A percentile compares a stretch with the other conserved stretches of the same genome.
Conservation (phyloP, 139 green algal species). For the Chlamydomonas incerta region DNA sequence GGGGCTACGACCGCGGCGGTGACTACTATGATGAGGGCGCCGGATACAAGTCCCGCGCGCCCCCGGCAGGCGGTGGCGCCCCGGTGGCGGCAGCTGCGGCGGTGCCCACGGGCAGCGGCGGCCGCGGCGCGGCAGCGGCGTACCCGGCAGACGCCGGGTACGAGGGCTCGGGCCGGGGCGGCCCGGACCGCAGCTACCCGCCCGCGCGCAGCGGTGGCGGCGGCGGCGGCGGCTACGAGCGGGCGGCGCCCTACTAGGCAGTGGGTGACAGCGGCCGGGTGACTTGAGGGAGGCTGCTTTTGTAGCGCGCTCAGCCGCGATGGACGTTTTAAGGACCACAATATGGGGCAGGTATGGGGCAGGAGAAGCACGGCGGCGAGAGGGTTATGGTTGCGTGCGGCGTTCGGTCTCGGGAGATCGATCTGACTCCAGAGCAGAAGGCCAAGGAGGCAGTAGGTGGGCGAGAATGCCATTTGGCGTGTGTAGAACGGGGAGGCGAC, state of each 20-base stretch:
- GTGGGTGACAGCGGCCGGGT: too few species aligned
- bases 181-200: slow-evolving; percentile 17
- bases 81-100: not conserved
- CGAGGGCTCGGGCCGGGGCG: slow-evolving; percentile 4
- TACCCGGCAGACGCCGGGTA: slow-evolving; percentile 1
- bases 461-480: too few species aligned
- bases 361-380: too few species aligned
- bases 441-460: too few species aligned
- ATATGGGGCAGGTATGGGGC: too few species aligned
- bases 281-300: too few species aligned
- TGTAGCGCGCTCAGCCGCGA: too few species aligned
- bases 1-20: not conserved
- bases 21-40: not conserved
- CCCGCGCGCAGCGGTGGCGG: not conserved
- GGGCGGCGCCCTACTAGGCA: slow-evolving; percentile 21
- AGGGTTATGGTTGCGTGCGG: too few species aligned
- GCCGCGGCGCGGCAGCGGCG: not conserved
- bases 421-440: too few species aligned
- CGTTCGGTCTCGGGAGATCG: too few species aligned
- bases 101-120: not conserved
- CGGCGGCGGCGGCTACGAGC: not conserved
- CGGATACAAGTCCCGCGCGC: slow-evolving; percentile 7
- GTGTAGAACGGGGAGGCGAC: too few species aligned
- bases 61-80: not conserved
- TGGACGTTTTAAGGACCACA: too few species aligned